phyloP scores from a whole-genome alignment of 768 basidiomycete genomes.

The Ramaria rubella region DNA sequence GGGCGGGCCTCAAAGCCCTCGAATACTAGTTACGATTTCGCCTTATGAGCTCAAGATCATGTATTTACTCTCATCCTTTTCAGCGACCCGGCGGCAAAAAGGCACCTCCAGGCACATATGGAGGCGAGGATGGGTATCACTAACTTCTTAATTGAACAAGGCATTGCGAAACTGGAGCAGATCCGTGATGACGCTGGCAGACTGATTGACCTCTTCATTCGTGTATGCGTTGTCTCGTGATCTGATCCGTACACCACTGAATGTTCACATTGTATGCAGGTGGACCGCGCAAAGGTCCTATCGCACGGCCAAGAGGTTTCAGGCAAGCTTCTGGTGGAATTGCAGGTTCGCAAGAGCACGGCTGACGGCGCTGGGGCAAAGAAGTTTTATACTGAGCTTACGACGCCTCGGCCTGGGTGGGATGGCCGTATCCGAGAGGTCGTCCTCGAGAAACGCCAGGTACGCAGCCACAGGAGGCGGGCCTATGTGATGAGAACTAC shows the following conservation, averaged over 20 bases:
- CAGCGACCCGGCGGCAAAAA: slow-evolving; percentile 62
- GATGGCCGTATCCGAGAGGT: slow-evolving; percentile 68
- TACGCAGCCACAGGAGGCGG: slow-evolving; percentile 29
- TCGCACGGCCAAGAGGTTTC: slow-evolving; percentile 56
- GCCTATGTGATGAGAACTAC: background rate
- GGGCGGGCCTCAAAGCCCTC: slow-evolving; percentile 69
- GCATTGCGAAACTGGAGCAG: slow-evolving; percentile 65
- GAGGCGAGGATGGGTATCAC: slow-evolving; percentile 76
- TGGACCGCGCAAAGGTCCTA: slow-evolving; percentile 66
- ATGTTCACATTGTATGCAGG: slow-evolving; percentile 34
- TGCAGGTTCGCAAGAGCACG: slow-evolving; percentile 82
- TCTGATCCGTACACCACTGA: background rate
- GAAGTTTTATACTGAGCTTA: slow-evolving; percentile 71
- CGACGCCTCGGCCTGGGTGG: slow-evolving; percentile 66
- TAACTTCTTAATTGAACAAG: slow-evolving; percentile 65
- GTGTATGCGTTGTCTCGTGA: slow-evolving; percentile 36
- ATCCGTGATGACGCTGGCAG: slow-evolving; percentile 49
- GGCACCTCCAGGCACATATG: slow-evolving; percentile 89
- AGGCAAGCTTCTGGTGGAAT: slow-evolving; percentile 68
- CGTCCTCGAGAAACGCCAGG: slow-evolving; percentile 74
- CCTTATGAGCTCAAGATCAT: background rate
- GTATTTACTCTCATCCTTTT: background rate
- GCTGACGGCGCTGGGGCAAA: slow-evolving; percentile 79
- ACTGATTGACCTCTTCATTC: slow-evolving; percentile 63
- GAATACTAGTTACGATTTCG: slow-evolving; percentile 50